A percentile compares a stretch with the other conserved stretches of the same genome.
These are phyloP conservation scores for Penicilliopsis zonata DNA, from an alignment of 495 filamentous ascomycete species.

Conservation along the genomic window DNA sequence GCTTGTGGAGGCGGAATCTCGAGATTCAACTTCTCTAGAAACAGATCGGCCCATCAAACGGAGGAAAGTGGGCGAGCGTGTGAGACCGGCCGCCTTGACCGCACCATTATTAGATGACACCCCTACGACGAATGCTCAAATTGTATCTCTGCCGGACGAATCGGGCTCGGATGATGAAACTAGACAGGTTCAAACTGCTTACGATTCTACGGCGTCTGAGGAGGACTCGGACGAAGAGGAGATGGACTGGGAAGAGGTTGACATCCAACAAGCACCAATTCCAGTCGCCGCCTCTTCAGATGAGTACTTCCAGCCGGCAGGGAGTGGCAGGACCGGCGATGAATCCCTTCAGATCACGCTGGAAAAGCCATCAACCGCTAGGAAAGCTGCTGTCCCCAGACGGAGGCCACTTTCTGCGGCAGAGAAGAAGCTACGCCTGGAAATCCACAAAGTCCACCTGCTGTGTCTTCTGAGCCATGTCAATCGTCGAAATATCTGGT, in stretches of 20 bases:
- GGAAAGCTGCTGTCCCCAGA: conserved; percentile 21
- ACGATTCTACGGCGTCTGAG: conserved; percentile 32
- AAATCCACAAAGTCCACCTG: conserved; percentile 78
- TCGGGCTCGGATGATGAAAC: conserved; percentile 5
- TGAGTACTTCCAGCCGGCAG: not conserved
- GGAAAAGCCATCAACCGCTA: conserved; percentile 26
- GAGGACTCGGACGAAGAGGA: conserved; percentile 40
- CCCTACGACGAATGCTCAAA: conserved; percentile 1
- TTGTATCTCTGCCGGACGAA: conserved; percentile 2
- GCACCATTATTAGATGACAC: conserved; percentile 1
- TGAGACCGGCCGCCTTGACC: conserved; percentile 8
- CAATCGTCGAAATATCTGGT: conserved; percentile 72
- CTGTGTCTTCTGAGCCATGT: conserved; percentile 70
- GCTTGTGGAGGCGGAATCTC: conserved; percentile 48
- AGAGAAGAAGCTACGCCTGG: conserved; percentile 59
- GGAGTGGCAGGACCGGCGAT: conserved; percentile 17
- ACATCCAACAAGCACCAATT: conserved; percentile 27
- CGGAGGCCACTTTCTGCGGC: conserved; percentile 53
- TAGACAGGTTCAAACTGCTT: conserved; percentile 26
- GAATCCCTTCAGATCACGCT: conserved; percentile 46
- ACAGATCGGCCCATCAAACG: conserved; percentile 30
- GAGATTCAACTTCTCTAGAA: conserved; percentile 18
- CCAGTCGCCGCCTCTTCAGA: not conserved
- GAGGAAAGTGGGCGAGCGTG: conserved; percentile 23
- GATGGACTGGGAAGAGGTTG: conserved; percentile 62